Percentiles rank a stretch among this genome's conserved stretches.
Evolutionary conservation across 768 basidiomycete genomes (phyloP).

Genomic region (Mycena vitilis): DNA sequence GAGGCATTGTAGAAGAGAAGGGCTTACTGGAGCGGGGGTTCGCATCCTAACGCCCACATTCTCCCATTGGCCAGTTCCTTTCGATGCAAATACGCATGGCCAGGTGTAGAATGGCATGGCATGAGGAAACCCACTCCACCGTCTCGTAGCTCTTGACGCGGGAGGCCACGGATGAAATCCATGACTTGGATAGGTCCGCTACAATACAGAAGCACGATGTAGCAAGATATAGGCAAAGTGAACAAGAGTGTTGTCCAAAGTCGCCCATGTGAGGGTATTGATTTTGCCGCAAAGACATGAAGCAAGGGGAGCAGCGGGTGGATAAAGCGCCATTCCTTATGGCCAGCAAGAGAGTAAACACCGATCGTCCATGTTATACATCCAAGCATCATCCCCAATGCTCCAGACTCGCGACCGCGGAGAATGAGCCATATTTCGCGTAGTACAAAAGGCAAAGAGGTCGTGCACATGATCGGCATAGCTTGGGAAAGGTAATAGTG

Average conservation of each 20-base stretch:
- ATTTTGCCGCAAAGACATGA: slow-evolving; percentile 81
- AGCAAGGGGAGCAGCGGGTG: slow-evolving; percentile 91
- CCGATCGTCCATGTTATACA: slow-evolving; percentile 70
- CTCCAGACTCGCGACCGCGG: slow-evolving; percentile 41
- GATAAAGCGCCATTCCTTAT: slow-evolving; percentile 98
- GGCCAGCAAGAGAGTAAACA: slow-evolving; percentile 84
- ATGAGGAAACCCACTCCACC: slow-evolving; percentile 82
- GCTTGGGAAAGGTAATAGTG: slow-evolving; percentile 93
- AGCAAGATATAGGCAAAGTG: slow-evolving; percentile 71
- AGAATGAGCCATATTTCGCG: slow-evolving; percentile 64
- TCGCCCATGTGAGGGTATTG: slow-evolving; percentile 57
- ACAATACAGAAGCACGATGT: slow-evolving; percentile 81
- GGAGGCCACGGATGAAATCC: slow-evolving; percentile 69
- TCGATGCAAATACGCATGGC: slow-evolving; percentile 88
- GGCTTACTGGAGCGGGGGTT: slow-evolving; percentile 87
- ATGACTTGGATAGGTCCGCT: slow-evolving; percentile 84
- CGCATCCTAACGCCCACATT: slow-evolving; percentile 91
- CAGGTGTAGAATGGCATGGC: slow-evolving; percentile 98
- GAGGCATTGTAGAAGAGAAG: not conserved
- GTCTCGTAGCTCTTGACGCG: slow-evolving; percentile 56
- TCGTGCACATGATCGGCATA: slow-evolving; percentile 83
- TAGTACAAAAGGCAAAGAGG: slow-evolving; percentile 77
- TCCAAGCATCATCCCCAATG: slow-evolving; percentile 58
- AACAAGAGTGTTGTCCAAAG: slow-evolving; percentile 61
- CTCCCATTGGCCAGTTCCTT: slow-evolving; percentile 66